Base-by-base conservation (phyloP, 163 green algal genomes). In the Dunaliella salina region DNA sequence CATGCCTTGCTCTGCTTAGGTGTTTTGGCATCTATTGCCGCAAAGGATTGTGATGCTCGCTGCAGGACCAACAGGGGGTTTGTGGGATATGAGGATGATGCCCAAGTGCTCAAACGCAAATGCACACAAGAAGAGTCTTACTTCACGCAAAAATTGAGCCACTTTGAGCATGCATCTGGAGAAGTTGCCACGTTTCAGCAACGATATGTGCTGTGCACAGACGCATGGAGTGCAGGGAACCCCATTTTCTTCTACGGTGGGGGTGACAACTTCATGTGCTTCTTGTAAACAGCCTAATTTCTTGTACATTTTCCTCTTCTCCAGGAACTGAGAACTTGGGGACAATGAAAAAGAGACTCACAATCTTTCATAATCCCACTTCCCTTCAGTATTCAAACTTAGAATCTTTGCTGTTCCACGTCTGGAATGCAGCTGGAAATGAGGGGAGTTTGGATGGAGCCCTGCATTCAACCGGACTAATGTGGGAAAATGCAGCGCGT, bases 201-300 rank as follows among this genome's bases (percentile, higher is more conserved):
- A 88, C 90, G 95, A 24, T 96, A 95, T 84, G 96, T 95, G 82
- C 86, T 96, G 0, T 97, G 95, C 85, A 88, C 92, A 0, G 85
- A 84, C 1, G 75, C 78, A 15, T 90, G 85, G 33, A 59, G n/a
- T 0, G 72, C 79, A 22, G 84, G 80, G 1, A 93, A 93, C 0
- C 90, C 94, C 0, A 91, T 98, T 0, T 98, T 98, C 86, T 96
- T 98, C 40, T 98, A 98, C 93, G 20, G 63, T 75, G 20, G 1
- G 63, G 20, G 40, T 8, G 8, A 50, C 4, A 50, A 50, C 40
- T 50, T 8, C 40, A 50, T 50, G 4, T 75, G 11, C 63, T 15
- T 75, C 63, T 30, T 8, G 63, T 18, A 26, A 69, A 69, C 57
- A 26, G 57, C 57, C 18, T 69, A 69, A 18, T 69, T 15, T 18